These are phyloP conservation scores for Protostelium mycophagum DNA, from an alignment of 78 protist species.

Conservation along the genomic window DNA sequence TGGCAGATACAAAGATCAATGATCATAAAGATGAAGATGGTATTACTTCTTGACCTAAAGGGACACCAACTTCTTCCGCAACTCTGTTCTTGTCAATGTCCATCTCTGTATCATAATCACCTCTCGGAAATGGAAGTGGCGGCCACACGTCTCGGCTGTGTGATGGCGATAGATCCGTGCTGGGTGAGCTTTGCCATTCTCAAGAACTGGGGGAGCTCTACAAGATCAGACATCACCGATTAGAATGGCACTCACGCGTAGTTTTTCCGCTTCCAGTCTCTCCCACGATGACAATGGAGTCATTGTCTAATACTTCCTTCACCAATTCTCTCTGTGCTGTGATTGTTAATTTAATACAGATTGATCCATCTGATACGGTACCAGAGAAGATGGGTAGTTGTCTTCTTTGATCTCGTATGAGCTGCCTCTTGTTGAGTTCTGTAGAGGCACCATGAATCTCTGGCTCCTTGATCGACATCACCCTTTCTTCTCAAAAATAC, in stretches of 20 bases:
- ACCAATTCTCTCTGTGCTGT: not conserved
- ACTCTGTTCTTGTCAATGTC: conserved; percentile 42
- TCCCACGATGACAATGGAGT: conserved; percentile 22
- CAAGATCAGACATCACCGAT: not conserved
- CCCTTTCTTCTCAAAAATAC: too few relatives aligned
- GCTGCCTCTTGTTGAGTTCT: too few relatives aligned
- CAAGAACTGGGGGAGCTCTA: not conserved
- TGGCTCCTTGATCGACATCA: too few relatives aligned
- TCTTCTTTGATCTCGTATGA: too few relatives aligned
- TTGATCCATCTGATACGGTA: not conserved
- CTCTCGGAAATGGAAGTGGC: conserved; percentile 73
- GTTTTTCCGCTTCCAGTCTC: conserved; percentile 71
- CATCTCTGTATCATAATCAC: not conserved
- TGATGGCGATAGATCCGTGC: conserved; percentile 40
- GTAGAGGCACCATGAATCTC: too few relatives aligned
- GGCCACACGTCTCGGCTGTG: conserved; percentile 90
- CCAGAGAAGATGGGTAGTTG: not conserved
- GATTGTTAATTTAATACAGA: not conserved
- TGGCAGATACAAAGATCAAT: not conserved
- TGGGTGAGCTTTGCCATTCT: not conserved
- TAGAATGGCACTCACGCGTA: conserved; percentile 17
- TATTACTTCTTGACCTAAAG: conserved; percentile 66
- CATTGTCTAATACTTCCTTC: not conserved
- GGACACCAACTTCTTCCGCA: conserved; percentile 62
- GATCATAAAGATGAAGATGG: not conserved